phyloP scores from a whole-genome alignment of 495 filamentous ascomycete species.

The Schizothecium vesticola region DNA sequence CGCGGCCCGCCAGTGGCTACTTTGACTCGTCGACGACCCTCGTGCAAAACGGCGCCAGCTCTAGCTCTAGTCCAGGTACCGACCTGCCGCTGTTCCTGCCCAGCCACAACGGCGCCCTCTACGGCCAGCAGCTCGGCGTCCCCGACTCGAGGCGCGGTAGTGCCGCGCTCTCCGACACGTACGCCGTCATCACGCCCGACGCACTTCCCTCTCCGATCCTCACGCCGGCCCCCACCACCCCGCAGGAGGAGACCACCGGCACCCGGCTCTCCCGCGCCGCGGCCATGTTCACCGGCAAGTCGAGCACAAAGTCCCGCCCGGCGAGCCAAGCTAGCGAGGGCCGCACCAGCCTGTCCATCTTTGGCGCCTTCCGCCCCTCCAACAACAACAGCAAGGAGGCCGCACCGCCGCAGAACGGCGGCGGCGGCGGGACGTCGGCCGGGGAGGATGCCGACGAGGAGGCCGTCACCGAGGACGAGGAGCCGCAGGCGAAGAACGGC shows the following conservation, averaged over 20 bases:
- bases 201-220: slow-evolving; percentile 28
- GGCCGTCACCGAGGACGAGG: background rate
- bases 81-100: slow-evolving; percentile 30
- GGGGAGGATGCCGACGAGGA: slow-evolving; percentile 40
- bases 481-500: background rate
- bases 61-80: slow-evolving; percentile 38
- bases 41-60: slow-evolving; percentile 23
- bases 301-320: slow-evolving; percentile 58
- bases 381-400: slow-evolving; percentile 39
- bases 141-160: slow-evolving; percentile 41
- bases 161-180: slow-evolving; percentile 44
- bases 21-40: slow-evolving; percentile 35
- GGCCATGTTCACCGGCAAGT: slow-evolving; percentile 47
- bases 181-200: slow-evolving; percentile 37
- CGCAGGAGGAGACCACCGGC: slow-evolving; percentile 47
- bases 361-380: slow-evolving; percentile 51
- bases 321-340: slow-evolving; percentile 63
- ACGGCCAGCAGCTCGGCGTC: slow-evolving; percentile 24
- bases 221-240: slow-evolving; percentile 21
- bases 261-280: slow-evolving; percentile 54
- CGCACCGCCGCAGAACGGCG: slow-evolving; percentile 35
- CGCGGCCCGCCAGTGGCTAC: slow-evolving; percentile 37
- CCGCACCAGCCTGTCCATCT: slow-evolving; percentile 60
- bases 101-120: slow-evolving; percentile 27
- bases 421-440: slow-evolving; percentile 24